A percentile compares a stretch with the other conserved stretches of the same genome.
phyloP scores from a whole-genome alignment of 2,329 filamentous ascomycete species.

The Xylaria polymorpha region DNA sequence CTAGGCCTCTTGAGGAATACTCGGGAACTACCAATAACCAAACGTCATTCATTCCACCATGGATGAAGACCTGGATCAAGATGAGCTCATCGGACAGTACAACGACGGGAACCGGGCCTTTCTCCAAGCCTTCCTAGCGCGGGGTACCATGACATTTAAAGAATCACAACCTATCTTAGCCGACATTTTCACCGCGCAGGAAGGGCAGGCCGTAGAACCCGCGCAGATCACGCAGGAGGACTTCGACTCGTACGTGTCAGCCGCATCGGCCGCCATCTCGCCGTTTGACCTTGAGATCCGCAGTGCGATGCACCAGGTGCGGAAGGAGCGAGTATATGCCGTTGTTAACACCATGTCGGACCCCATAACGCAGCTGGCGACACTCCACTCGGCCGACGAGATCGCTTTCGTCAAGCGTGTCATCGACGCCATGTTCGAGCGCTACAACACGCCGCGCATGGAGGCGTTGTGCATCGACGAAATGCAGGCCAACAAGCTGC shows the following conservation, averaged over 20 bases:
- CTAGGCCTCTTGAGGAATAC: neutral
- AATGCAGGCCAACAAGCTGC: conserved; percentile 81
- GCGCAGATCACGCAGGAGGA: conserved; percentile 75
- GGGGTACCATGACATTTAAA: conserved; percentile 79
- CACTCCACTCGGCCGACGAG: conserved; percentile 82
- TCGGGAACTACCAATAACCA: neutral
- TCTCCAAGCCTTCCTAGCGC: conserved; percentile 86
- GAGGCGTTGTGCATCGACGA: conserved; percentile 86
- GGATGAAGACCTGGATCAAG: conserved; percentile 47
- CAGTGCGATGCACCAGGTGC: conserved; percentile 74
- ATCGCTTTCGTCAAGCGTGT: conserved; percentile 89
- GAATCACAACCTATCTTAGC: conserved; percentile 81
- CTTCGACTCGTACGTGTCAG: conserved; percentile 75
- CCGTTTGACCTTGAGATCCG: conserved; percentile 90
- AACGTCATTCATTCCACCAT: neutral
- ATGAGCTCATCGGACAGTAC: conserved; percentile 54
- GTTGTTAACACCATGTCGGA: conserved; percentile 92
- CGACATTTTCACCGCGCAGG: conserved; percentile 73
- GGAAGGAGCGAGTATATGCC: conserved; percentile 77
- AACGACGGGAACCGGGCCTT: conserved; percentile 83
- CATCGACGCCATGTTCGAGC: conserved; percentile 92
- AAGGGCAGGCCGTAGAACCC: conserved; percentile 52
- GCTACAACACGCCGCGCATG: conserved; percentile 80
- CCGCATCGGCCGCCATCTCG: conserved; percentile 77
- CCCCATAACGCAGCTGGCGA: conserved; percentile 86